Base-by-base conservation (phyloP, 2,329 filamentous ascomycete species). In the Xylaria sp. region DNA sequence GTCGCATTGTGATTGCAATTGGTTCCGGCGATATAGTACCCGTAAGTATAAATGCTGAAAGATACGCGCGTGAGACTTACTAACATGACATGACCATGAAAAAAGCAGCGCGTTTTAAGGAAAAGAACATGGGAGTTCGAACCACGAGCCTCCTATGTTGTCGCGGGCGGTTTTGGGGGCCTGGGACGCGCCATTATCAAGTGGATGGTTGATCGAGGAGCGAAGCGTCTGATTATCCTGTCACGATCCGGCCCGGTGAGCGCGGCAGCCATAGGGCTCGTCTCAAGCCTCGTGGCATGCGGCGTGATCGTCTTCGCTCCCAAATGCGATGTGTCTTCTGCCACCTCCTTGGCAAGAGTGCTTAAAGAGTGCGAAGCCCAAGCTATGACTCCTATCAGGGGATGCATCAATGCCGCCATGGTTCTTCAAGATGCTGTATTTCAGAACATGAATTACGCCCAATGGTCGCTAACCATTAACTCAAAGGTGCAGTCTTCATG, bases 341-440 rank as follows among this genome's bases (percentile, higher is more conserved):
- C 41, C 0, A 44, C 66, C 25, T 66, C 70, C 1, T 65, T 76
- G 0, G 54, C 64, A 6, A 46, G 39, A 12, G 64, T 70, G 0
- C 63, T 76, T 6, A 58, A 71, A n/a, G 70, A 72, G 15, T 74
- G 64, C 46, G 61, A 54, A 34, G 50, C 61, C 3, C 51, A 32
- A 34, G 68, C 51, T 6, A 75, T 75, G 72, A 72, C 73, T 2
- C 81, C 82, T 1, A 78, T 85, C 28, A 75, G 76, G 44, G 84
- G 84, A 10, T 78, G 84, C 18, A 76, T 86, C 50, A 82, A 85
- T 55, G 76, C 77, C 3, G 80, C 82, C 2, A 83, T 85, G 82
- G 81, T 84, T 1, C 74, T 82, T 10, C 70, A 77, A 68, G 76
- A 78, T 41, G 72, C 75, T 2, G 46, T 69, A 20, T 76, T 77